Evolutionary conservation across 305 asterid species (phyloP).

Genomic region (Solanum hybrid): DNA sequence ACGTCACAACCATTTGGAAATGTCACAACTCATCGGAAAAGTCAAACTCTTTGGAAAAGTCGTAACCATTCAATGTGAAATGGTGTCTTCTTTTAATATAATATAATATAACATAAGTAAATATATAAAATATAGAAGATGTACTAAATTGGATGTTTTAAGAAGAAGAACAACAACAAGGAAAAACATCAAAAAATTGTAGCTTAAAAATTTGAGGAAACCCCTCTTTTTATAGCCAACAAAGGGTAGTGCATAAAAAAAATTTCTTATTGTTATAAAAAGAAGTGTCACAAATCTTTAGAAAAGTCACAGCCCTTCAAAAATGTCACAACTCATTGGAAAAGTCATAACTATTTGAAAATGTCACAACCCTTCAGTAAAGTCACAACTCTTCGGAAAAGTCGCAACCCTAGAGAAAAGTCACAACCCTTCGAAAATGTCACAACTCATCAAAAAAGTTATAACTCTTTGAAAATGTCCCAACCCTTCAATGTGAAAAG

Average conservation of each 20-base stretch:
- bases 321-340: no score
- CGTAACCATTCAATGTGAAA: not conserved
- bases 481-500: not conserved
- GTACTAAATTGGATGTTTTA: not conserved
- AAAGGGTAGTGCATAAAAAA: not conserved
- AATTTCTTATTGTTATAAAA: no score
- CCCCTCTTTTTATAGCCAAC: not conserved
- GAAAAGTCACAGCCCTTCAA: no score
- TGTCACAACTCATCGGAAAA: not conserved
- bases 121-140: no score
- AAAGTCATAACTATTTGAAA: no score
- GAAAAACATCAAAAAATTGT: no score
- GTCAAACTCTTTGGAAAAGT: not conserved
- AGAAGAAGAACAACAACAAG: not conserved
- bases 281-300: no score
- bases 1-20: not conserved
- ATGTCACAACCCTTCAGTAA: not conserved
- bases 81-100: not conserved
- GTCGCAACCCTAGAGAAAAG: not conserved
- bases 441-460: not conserved
- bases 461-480: not conserved
- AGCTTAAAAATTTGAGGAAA: not conserved
- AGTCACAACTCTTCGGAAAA: not conserved
- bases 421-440: not conserved
- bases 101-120: no score